Conservation (phyloP, 2,329 filamentous ascomycete species). For the Cladosporium sp. region DNA sequence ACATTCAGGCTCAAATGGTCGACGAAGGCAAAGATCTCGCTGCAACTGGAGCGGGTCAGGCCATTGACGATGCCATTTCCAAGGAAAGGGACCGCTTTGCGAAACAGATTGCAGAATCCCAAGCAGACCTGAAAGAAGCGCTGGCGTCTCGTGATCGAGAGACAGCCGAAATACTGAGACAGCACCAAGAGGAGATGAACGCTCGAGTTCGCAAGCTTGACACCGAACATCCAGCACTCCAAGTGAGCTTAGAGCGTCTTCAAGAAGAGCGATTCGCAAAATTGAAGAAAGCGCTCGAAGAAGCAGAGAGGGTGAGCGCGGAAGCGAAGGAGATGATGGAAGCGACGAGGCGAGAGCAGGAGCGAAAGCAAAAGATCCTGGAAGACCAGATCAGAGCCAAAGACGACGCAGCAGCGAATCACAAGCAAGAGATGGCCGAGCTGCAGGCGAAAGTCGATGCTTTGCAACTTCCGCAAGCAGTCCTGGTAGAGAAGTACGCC, state of each 20-base stretch:
- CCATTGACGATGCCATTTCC: constrained; percentile 9
- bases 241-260: constrained; percentile 17
- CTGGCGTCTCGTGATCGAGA: constrained; percentile 10
- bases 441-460: constrained; percentile 10
- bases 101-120: constrained; percentile 13
- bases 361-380: background rate
- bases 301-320: constrained; percentile 12
- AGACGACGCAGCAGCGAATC: constrained; percentile 10
- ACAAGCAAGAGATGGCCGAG: constrained; percentile 12
- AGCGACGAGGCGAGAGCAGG: background rate
- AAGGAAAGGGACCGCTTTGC: constrained; percentile 12
- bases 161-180: constrained; percentile 11
- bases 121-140: constrained; percentile 14
- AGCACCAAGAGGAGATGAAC: constrained; percentile 19
- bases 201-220: constrained; percentile 16
- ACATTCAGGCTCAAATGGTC: constrained; percentile 29
- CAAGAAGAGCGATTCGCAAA: constrained; percentile 18
- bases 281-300: constrained; percentile 15
- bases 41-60: constrained; percentile 26
- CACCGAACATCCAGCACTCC: constrained; percentile 16
- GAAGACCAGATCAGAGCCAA: constrained; percentile 15
- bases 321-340: constrained; percentile 17
- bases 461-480: constrained; percentile 1
- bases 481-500: constrained; percentile 41
- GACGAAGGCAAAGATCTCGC: constrained; percentile 26